Evolutionary conservation across 2,329 filamentous ascomycete species (phyloP), one percentile per base, ranked within the genome.

Genomic region (Grosmannia penicillata): DNA sequence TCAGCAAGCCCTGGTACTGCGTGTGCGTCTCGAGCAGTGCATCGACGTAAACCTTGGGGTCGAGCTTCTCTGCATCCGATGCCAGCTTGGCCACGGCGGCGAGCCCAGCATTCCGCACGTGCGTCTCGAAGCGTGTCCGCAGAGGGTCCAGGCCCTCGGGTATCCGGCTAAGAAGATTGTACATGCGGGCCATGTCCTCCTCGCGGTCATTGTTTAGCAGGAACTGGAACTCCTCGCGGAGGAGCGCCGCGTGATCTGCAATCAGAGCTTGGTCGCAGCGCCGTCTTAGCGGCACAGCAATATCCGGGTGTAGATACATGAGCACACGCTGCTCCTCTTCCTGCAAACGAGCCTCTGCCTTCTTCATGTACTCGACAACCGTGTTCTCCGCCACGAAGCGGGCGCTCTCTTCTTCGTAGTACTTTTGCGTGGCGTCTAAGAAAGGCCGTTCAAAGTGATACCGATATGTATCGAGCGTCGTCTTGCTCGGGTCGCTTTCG

Each of bases 361-460:
- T 98, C 68, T 96, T 96, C 91, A 98, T 96, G 62, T 96, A 98
- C 55, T 98, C 91, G 25, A 98, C 87, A 4, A 98, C 86, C 46
- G 82, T 93, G 56, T 98, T 98, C 58, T 96, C 89, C 10, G 86
- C 83, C 25, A 98, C 76, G 54, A 98, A 98, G 46, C 86, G 81
- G 51, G 85, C 84, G 17, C 91, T 96, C 57, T 98, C 93, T 33
- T 81, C 78, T 49, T 85, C 71, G 57, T 98, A 98, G 62, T 94
- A 98, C 23, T 69, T 63, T 49, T 73, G 75, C 9, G 91, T 98
- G 4, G 86, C 84, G 6, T 71, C 69, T 37, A 98, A 70, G 69
- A 95, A 98, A 1, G 93, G 91, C 51, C 73, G 75, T 62, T 98
- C 89, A 54, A 98, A 98, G 61, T 86, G 82, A 56, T 71, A 78